Conservation (phyloP, 2,329 filamentous ascomycete species). For the Boeremia lycopersici region DNA sequence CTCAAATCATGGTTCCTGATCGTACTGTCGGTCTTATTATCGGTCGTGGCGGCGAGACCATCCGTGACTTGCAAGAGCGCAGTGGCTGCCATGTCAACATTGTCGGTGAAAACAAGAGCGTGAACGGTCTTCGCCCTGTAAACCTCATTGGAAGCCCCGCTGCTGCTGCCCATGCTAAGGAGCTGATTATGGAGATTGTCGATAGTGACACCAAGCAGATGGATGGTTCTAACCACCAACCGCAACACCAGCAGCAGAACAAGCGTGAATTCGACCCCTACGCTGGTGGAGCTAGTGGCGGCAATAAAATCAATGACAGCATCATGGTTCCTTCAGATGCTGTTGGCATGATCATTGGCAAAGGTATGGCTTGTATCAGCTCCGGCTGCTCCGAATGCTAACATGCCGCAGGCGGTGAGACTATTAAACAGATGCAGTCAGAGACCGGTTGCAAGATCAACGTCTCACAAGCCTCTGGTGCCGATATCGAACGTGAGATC, state of each 20-base stretch:
- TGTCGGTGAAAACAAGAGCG: slow-evolving; percentile 88
- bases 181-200: slow-evolving; percentile 90
- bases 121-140: slow-evolving; percentile 86
- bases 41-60: slow-evolving; percentile 90
- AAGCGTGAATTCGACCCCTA: slow-evolving; percentile 45
- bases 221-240: slow-evolving; percentile 38
- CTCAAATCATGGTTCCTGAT: slow-evolving; percentile 94
- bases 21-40: slow-evolving; percentile 92
- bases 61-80: slow-evolving; percentile 87
- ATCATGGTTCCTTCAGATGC: slow-evolving; percentile 88
- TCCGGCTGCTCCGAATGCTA: slow-evolving; percentile 17
- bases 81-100: slow-evolving; percentile 97
- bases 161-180: slow-evolving; percentile 78
- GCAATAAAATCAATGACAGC: slow-evolving; percentile 74
- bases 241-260: slow-evolving; percentile 22
- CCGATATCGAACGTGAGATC: slow-evolving; percentile 84
- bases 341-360: slow-evolving; percentile 95
- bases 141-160: slow-evolving; percentile 83
- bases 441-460: slow-evolving; percentile 93
- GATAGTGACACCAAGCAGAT: slow-evolving; percentile 76
- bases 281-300: slow-evolving; percentile 48
- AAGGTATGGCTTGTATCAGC: slow-evolving; percentile 57
- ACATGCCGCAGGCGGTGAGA: slow-evolving; percentile 70
- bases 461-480: slow-evolving; percentile 79
- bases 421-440: slow-evolving; percentile 92